These are phyloP conservation scores for Arabidopsis suecica DNA, from an alignment of 345 rosid species.

Conservation along the genomic window DNA sequence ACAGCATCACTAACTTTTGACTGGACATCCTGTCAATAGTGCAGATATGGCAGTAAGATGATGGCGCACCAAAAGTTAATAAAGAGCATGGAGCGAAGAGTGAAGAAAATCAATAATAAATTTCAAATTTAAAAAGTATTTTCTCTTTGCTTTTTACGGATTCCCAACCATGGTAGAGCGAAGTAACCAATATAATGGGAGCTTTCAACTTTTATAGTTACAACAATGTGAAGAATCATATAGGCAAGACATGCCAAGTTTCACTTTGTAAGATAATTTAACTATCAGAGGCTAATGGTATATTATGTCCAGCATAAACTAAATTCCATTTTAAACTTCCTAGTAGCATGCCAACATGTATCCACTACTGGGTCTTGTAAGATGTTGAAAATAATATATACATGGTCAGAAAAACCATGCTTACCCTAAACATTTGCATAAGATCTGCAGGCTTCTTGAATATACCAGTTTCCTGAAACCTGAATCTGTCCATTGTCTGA, in stretches of 20 bases:
- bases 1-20: constrained; percentile 92
- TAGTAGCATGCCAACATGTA: constrained; percentile 8
- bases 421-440: constrained; percentile 96
- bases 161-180: constrained; percentile 1
- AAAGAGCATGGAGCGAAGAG: constrained; percentile 3
- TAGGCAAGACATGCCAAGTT: constrained; percentile 5
- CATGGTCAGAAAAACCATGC: constrained; percentile 34
- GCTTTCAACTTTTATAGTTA: constrained; percentile 22
- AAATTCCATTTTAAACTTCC: constrained; percentile 4
- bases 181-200: constrained; percentile 16
- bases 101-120: constrained; percentile 12
- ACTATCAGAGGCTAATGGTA: constrained; percentile 13
- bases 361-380: constrained; percentile 3
- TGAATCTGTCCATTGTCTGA: constrained; percentile 98
- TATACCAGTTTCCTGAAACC: constrained; percentile 79
- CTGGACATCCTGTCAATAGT: constrained; percentile 79
- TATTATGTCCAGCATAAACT: not conserved
- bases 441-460: constrained; percentile 91
- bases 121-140: not conserved
- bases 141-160: not conserved
- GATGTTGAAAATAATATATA: not conserved
- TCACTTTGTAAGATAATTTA: not conserved
- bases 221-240: constrained; percentile 1
- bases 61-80: constrained; percentile 14
- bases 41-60: constrained; percentile 22